Evolutionary conservation across 176 grass and related monocot genomes (phyloP).

Genomic region (Cenchrus americanus): DNA sequence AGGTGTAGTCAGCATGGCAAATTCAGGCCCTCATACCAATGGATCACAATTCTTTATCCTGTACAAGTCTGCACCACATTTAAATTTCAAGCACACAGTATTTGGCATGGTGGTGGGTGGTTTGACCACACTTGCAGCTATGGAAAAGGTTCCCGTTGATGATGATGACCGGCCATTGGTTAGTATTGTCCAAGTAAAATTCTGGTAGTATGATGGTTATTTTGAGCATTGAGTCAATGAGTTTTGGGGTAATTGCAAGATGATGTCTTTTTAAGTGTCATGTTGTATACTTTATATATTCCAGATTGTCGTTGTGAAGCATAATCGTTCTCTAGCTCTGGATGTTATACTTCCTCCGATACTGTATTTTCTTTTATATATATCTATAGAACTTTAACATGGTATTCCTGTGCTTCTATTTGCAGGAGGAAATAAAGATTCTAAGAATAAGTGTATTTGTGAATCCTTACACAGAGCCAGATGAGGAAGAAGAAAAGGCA

Average conservation of each 20-base stretch:
- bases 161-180: constrained; percentile 91
- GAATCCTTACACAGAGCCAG: constrained; percentile 88
- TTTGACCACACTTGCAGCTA: constrained; percentile 71
- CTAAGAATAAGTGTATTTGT: constrained; percentile 70
- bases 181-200: constrained; percentile 39
- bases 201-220: not conserved
- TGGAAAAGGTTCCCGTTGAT: constrained; percentile 97
- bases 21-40: constrained; percentile 90
- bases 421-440: constrained; percentile 98
- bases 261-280: not conserved
- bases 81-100: constrained; percentile 96
- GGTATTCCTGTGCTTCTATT: constrained; percentile 28
- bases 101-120: constrained; percentile 99
- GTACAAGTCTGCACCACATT: constrained; percentile 90
- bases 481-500: constrained; percentile 87
- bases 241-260: not conserved
- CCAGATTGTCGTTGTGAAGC: not conserved
- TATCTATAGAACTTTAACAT: not conserved
- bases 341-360: constrained; percentile 8
- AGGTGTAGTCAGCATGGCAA: constrained; percentile 96
- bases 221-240: not conserved
- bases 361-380: not conserved
- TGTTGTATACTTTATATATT: not conserved
- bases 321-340: not conserved
- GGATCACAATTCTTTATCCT: constrained; percentile 98